Percentiles rank a stretch among this genome's conserved stretches.
Conservation (phyloP, 2,329 filamentous ascomycete species). For the Myriosclerotinia scirpicola region DNA sequence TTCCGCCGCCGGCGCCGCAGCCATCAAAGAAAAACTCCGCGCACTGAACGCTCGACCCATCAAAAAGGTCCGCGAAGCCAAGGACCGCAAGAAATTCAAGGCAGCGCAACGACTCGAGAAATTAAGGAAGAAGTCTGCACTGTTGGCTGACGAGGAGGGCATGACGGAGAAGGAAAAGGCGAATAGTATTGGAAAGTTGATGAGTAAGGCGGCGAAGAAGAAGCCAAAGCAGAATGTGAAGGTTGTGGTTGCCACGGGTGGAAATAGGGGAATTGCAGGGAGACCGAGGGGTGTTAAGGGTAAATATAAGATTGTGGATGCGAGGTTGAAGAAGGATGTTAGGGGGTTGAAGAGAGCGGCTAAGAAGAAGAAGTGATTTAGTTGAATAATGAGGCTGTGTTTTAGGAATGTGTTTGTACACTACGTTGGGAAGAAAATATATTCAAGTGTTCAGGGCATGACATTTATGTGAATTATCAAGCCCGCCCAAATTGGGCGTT, state of each 20-base stretch:
- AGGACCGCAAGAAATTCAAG: constrained; percentile 96
- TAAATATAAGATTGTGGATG: constrained; percentile 95
- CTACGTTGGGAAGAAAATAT: not conserved
- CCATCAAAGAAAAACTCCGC: constrained; percentile 91
- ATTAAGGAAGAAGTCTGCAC: constrained; percentile 92
- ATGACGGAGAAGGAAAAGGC: constrained; percentile 97
- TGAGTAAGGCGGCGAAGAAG: constrained; percentile 80
- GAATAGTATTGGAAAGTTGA: constrained; percentile 74
- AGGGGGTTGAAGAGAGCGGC: constrained; percentile 77
- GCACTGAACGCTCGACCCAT: constrained; percentile 94
- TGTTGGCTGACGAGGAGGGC: constrained; percentile 83
- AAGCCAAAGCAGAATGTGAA: constrained; percentile 81
- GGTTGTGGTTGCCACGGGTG: constrained; percentile 82
- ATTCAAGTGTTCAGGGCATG: not conserved
- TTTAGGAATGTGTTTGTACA: constrained; percentile 5
- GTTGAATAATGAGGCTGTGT: not conserved
- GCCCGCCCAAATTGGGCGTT: not conserved
- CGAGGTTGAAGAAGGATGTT: constrained; percentile 94
- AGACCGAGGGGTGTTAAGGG: constrained; percentile 91
- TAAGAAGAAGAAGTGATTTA: constrained; percentile 63
- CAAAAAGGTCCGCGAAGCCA: constrained; percentile 98
- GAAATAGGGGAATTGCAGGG: constrained; percentile 82
- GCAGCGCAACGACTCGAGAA: constrained; percentile 89
- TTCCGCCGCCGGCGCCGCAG: constrained; percentile 81
- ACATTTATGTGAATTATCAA: not conserved